Evolutionary conservation across 1,284 basidiomycete species (phyloP).

Genomic region (Ganoderma resinaceum): DNA sequence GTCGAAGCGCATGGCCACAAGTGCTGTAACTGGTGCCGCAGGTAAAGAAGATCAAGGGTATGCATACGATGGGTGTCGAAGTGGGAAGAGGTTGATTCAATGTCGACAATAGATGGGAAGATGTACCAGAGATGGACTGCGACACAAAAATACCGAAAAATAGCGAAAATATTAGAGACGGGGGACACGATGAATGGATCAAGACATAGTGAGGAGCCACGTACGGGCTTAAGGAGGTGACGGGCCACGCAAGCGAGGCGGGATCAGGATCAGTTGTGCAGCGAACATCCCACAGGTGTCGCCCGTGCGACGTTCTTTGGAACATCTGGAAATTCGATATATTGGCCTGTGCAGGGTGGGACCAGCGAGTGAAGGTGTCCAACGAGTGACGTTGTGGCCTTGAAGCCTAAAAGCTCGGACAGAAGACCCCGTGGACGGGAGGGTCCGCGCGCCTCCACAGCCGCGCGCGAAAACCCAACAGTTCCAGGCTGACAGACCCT

Average conservation of each 20-base stretch:
- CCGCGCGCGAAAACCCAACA: not conserved
- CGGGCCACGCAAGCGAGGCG: not conserved
- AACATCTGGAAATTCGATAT: constrained; percentile 1
- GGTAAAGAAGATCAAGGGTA: not conserved
- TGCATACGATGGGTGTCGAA: not conserved
- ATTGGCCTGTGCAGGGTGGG: not conserved
- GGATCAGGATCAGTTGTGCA: not conserved
- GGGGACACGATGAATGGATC: not conserved
- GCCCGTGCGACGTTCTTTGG: not conserved
- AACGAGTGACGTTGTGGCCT: constrained; percentile 8
- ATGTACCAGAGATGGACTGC: not conserved
- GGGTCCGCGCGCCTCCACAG: not conserved
- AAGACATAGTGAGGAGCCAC: not conserved
- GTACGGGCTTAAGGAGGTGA: not conserved
- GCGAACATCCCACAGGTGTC: constrained; percentile 1
- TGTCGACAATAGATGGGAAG: not conserved
- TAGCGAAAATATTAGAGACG: not conserved
- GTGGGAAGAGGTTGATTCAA: not conserved
- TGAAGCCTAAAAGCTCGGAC: constrained; percentile 20
- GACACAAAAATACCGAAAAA: not conserved
- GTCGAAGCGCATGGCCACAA: not conserved
- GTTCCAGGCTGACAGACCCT: constrained; percentile 5
- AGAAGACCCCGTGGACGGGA: not conserved
- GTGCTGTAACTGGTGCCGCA: not conserved
- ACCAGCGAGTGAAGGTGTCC: not conserved